A percentile compares a stretch with the other conserved stretches of the same genome.
These are phyloP conservation scores for Pseudocercospora eumusae DNA, from an alignment of 2,329 filamentous ascomycete species.

Conservation along the genomic window DNA sequence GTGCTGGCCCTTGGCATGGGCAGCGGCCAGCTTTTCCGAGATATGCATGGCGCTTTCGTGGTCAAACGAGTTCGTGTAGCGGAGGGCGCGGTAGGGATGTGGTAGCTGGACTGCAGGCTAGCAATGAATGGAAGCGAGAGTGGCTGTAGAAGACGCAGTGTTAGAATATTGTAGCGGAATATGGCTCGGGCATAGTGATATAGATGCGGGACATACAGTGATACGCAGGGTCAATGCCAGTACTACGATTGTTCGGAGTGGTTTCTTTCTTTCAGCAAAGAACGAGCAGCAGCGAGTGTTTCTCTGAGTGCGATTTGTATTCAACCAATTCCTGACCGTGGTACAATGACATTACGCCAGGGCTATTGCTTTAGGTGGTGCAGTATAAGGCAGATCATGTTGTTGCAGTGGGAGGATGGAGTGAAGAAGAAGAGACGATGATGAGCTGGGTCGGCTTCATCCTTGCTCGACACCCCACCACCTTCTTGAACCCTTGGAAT, in stretches of 20 bases:
- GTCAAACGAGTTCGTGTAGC: background rate
- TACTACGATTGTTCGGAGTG: slow-evolving; percentile 20
- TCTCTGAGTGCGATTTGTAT: slow-evolving; percentile 35
- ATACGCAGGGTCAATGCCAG: background rate
- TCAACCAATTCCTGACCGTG: slow-evolving; percentile 40
- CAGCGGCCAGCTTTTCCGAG: slow-evolving; percentile 82
- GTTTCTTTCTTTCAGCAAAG: slow-evolving; percentile 15
- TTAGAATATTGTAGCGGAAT: too few species aligned
- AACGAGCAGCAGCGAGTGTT: slow-evolving; percentile 14
- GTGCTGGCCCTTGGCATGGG: slow-evolving; percentile 74
- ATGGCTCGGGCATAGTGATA: background rate
- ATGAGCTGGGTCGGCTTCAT: background rate
- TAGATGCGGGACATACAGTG: background rate
- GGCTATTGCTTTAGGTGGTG: background rate
- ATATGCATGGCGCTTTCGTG: slow-evolving; percentile 74
- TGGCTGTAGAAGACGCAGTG: slow-evolving; percentile 6
- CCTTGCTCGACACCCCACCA: background rate
- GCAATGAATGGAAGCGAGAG: background rate
- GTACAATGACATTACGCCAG: slow-evolving; percentile 38
- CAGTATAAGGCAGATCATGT: background rate
- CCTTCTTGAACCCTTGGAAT: too few species aligned
- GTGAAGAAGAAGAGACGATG: background rate
- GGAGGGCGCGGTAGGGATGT: background rate
- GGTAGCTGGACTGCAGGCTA: background rate
- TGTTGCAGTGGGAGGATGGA: background rate